These are phyloP conservation scores for Purshia tridentata DNA, from an alignment of 306 rosid genomes.

Conservation along the genomic window DNA sequence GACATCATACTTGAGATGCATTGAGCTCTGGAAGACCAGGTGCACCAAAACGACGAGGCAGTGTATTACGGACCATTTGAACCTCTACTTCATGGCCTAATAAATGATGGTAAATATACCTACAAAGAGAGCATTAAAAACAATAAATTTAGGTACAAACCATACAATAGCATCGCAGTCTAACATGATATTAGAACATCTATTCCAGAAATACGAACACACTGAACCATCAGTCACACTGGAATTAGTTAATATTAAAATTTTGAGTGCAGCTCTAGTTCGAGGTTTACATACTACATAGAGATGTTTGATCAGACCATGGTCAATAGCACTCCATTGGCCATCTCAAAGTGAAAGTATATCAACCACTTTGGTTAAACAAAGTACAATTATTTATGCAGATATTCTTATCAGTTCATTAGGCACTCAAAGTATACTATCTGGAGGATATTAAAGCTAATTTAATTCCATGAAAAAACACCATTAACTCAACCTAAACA, in stretches of 20 bases:
- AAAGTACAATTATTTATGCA: background rate
- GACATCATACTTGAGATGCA: slow-evolving; percentile 86
- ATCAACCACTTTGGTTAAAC: background rate
- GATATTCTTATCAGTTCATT: background rate
- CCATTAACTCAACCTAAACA: background rate
- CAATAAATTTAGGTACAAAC: background rate
- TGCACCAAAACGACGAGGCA: slow-evolving; percentile 99
- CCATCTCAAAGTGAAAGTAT: background rate
- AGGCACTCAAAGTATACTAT: background rate
- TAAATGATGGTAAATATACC: slow-evolving; percentile 95
- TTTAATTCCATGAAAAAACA: background rate
- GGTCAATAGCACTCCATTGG: background rate
- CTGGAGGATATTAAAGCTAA: background rate
- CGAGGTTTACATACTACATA: background rate
- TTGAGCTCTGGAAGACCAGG: slow-evolving; percentile 99
- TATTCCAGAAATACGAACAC: background rate
- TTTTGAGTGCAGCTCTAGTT: background rate
- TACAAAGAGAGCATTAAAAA: slow-evolving; percentile 33
- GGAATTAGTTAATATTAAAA: background rate
- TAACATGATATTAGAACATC: background rate
- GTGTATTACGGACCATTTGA: slow-evolving; percentile 95
- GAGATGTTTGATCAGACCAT: background rate
- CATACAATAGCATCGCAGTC: background rate
- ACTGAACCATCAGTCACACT: background rate
- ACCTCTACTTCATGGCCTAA: slow-evolving; percentile 99